Base-by-base conservation (phyloP, 2,329 filamentous ascomycete genomes). In the Penicillium sp. region DNA sequence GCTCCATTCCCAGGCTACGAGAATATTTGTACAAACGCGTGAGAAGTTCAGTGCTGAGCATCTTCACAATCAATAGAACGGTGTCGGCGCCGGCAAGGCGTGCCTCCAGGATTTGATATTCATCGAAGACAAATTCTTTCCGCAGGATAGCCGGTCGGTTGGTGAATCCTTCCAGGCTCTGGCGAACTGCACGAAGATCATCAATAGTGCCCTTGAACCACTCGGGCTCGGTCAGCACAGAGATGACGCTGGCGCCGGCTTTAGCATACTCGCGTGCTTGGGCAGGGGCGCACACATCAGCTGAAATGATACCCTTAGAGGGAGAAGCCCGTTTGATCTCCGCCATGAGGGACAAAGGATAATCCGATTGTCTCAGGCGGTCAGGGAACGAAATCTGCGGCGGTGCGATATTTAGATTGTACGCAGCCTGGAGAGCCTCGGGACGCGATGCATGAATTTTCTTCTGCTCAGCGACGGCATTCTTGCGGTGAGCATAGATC, bases 191-290 rank as follows among this genome's bases (percentile, higher is more conserved):
- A 54, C 89, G 85, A 47, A 99, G 77, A 69, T 99, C 94, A 52
- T 99, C 93, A 54, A 99, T 92, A 72, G 89, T 96, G 41, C 94
- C 94, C 76, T 97, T 97, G 80, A 99, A 99, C 94, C 94, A 99
- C 68, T 97, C 89, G 0, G 95, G 94, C 74, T 99, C 94, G 0
- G 94, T 99, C 40, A 99, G 82, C n/a, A 99, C 94, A 1, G 94
- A 97, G 60, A 99, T 99, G 32, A 96, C 91, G 69, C 93, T 97
- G 41, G 94, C 94, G 12, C 94, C 95, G 6, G 94, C 92, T 45
- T 94, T 82, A 8, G 95, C 94, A 71, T 99, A 99, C 61, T 88
- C 91, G 58, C 87, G 86, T 34, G 95, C 94, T 72, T 99, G 94
- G 4, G 87, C 85, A 20, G 94, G 91, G 8, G 94, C 94, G 63